A percentile compares a stretch with the other conserved stretches of the same genome.
Evolutionary conservation across 2,329 filamentous ascomycete species (phyloP).

Genomic region (Penicillium frequentans): DNA sequence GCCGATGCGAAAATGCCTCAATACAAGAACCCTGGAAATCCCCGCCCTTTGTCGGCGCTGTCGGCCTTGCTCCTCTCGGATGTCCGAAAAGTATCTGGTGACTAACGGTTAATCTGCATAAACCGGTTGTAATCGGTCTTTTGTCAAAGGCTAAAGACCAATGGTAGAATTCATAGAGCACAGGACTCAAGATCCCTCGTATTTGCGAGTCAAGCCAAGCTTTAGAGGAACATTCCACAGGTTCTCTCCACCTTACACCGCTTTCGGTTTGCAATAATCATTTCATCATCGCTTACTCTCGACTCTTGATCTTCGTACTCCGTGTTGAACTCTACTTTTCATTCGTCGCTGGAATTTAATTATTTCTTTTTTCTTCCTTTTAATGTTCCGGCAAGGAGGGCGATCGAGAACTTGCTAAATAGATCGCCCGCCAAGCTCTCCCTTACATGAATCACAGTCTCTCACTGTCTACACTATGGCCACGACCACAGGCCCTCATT

Average conservation of each 20-base stretch:
- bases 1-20: conserved; percentile 14
- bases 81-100: conserved; percentile 1
- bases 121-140: too few species aligned
- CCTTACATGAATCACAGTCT: conserved; percentile 23
- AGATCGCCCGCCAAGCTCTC: conserved; percentile 22
- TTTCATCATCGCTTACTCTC: conserved; percentile 8
- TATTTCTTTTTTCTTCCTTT: conserved; percentile 2
- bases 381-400: conserved; percentile 16
- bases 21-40: background rate
- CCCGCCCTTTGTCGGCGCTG: background rate
- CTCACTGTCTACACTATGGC: conserved; percentile 24
- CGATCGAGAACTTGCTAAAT: conserved; percentile 13
- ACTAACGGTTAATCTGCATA: too few species aligned
- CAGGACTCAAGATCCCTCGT: background rate
- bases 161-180: background rate
- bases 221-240: background rate
- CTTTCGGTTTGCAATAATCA: conserved; percentile 6
- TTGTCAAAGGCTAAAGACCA: too few species aligned
- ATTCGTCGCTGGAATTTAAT: background rate
- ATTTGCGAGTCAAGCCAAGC: background rate
- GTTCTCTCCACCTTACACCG: conserved; percentile 6
- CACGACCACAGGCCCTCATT: conserved; percentile 24
- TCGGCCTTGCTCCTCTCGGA: conserved; percentile 9
- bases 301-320: background rate
- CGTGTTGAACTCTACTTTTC: conserved; percentile 2